Percentiles rank a stretch among this genome's conserved stretches.
These are phyloP conservation scores for Xylariaceae sp. DNA, from an alignment of 2,329 filamentous ascomycete species.

Conservation along the genomic window DNA sequence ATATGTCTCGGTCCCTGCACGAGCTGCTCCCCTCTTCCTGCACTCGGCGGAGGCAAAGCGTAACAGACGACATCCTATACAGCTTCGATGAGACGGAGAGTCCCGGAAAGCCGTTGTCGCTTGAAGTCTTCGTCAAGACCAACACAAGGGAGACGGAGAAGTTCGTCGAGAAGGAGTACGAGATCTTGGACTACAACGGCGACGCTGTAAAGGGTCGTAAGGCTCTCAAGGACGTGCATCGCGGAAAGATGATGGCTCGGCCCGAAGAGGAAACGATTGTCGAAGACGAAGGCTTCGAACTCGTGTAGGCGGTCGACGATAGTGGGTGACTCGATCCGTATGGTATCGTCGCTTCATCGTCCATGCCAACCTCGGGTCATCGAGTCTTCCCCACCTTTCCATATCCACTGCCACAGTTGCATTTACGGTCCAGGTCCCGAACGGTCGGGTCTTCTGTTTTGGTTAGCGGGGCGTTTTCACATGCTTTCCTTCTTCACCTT, in stretches of 20 bases:
- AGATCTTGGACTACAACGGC: slow-evolving; percentile 43
- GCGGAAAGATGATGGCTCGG: slow-evolving; percentile 24
- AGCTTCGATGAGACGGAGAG: slow-evolving; percentile 39
- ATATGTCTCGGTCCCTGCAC: slow-evolving; percentile 33
- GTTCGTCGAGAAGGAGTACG: slow-evolving; percentile 45
- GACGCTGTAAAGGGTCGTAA: slow-evolving; percentile 41
- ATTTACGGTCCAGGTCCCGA: slow-evolving; percentile 1
- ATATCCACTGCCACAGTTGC: slow-evolving; percentile 8
- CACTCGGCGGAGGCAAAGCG: slow-evolving; percentile 22
- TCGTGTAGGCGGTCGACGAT: slow-evolving; percentile 28
- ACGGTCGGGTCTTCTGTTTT: slow-evolving; percentile 4
- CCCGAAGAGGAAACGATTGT: slow-evolving; percentile 26
- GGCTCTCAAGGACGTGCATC: slow-evolving; percentile 39
- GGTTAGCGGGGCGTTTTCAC: slow-evolving; percentile 9
- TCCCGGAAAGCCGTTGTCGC: slow-evolving; percentile 37
- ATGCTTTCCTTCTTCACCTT: background rate
- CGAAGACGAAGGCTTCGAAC: slow-evolving; percentile 42
- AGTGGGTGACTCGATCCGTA: background rate
- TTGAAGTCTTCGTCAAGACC: slow-evolving; percentile 37
- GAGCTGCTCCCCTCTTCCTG: slow-evolving; percentile 30
- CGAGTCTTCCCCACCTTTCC: background rate
- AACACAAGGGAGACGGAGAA: slow-evolving; percentile 39
- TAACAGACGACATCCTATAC: slow-evolving; percentile 38
- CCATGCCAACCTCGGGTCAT: slow-evolving; percentile 4
- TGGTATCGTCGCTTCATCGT: slow-evolving; percentile 6